Evolutionary conservation across 257 asterid genomes (phyloP).

Genomic region (Solanum habrochaites): DNA sequence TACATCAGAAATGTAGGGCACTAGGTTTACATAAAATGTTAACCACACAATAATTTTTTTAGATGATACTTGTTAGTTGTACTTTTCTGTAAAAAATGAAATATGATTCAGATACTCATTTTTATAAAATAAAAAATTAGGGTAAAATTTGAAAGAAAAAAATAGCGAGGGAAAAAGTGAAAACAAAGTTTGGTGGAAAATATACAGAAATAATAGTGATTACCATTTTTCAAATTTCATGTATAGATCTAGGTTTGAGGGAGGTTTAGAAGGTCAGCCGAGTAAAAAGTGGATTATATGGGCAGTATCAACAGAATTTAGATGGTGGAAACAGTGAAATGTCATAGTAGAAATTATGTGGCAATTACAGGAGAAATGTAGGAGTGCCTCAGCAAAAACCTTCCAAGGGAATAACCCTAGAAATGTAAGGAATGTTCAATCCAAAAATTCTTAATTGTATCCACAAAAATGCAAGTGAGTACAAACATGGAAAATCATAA

Average conservation of each 20-base stretch:
- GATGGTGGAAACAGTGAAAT: constrained; percentile 4
- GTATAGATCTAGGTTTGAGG: not conserved
- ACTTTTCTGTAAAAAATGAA: not conserved
- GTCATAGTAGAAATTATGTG: constrained; percentile 7
- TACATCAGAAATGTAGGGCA: not conserved
- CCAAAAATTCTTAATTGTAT: constrained; percentile 7
- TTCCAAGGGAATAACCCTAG: constrained; percentile 1
- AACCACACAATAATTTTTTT: not conserved
- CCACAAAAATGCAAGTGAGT: not conserved
- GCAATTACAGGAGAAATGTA: constrained; percentile 3
- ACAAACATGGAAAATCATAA: not conserved
- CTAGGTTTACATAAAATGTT: not conserved
- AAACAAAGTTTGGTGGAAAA: not conserved
- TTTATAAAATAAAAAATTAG: not conserved
- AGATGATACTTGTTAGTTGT: not conserved
- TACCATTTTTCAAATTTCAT: not conserved
- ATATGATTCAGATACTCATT: not conserved
- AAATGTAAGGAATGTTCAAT: constrained; percentile 6
- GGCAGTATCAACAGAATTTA: constrained; percentile 3
- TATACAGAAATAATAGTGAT: not conserved
- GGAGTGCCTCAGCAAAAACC: constrained; percentile 5
- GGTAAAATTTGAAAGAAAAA: not conserved
- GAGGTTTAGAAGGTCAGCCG: not conserved
- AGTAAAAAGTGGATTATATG: not conserved
- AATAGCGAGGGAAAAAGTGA: not conserved